Evolutionary conservation across 306 rosid genomes (phyloP).

Genomic region (Cicer cuneatum): DNA sequence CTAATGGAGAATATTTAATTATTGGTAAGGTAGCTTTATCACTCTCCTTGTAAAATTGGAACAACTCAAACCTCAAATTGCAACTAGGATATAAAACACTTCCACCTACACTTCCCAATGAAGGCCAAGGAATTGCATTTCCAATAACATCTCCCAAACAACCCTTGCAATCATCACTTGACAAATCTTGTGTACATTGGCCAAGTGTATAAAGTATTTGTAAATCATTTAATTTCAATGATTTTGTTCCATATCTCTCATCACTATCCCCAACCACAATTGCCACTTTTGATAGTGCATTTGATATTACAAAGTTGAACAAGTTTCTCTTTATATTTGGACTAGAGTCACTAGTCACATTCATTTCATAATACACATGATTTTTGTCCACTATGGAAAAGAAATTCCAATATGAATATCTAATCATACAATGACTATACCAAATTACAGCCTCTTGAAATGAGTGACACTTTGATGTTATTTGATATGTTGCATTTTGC

Average conservation of each 20-base stretch:
- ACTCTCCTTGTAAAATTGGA: constrained; percentile 23
- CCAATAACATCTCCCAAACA: constrained; percentile 30
- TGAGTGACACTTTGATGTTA: background rate
- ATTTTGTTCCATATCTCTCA: background rate
- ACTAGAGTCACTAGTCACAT: background rate
- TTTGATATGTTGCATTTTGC: background rate
- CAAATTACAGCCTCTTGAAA: constrained; percentile 30
- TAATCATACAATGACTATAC: constrained; percentile 39
- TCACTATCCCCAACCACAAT: background rate
- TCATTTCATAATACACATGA: constrained; percentile 11
- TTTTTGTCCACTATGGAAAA: background rate
- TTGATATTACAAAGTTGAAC: background rate
- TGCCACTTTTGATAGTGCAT: background rate
- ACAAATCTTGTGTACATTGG: constrained; percentile 40
- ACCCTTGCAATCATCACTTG: constrained; percentile 16
- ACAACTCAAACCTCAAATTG: constrained; percentile 40
- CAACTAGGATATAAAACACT: constrained; percentile 44
- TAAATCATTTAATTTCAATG: constrained; percentile 8
- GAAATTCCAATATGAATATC: constrained; percentile 30
- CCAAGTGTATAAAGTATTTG: constrained; percentile 35
- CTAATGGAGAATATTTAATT: background rate
- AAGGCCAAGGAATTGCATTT: constrained; percentile 30
- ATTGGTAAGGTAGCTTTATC: background rate
- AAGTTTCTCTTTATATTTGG: background rate
- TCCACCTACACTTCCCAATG: constrained; percentile 43